Evolutionary conservation across 345 rosid genomes (phyloP).

Genomic region (Salix caprea): DNA sequence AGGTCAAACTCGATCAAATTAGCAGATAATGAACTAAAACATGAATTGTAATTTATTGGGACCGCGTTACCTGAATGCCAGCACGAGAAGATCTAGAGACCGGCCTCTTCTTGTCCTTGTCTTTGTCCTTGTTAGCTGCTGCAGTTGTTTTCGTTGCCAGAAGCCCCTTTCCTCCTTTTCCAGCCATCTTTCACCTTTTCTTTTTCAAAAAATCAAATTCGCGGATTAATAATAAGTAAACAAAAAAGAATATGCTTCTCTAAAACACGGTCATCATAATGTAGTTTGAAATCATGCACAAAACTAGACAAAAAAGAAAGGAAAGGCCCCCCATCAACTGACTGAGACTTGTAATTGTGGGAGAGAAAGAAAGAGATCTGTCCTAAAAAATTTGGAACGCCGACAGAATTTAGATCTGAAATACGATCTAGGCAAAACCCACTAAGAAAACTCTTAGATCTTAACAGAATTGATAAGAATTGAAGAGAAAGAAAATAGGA

Average conservation of each 20-base stretch:
- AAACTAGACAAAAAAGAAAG: not conserved
- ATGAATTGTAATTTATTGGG: not conserved
- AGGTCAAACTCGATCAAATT: not conserved
- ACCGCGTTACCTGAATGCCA: constrained; percentile 63
- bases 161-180: constrained; percentile 90
- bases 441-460: not conserved
- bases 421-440: not conserved
- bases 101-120: constrained; percentile 80
- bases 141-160: constrained; percentile 74
- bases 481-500: not conserved
- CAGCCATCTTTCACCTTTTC: constrained; percentile 57
- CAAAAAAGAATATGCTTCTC: not conserved
- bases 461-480: not conserved
- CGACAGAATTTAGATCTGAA: not conserved
- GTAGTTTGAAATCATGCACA: not conserved
- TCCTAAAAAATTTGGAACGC: not conserved
- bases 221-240: not conserved
- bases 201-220: not conserved
- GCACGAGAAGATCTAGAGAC: constrained; percentile 88
- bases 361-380: constrained; percentile 19
- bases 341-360: no score
- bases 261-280: not conserved
- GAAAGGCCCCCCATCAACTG: not conserved
- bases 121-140: constrained; percentile 75
- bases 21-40: not conserved